phyloP scores from a whole-genome alignment of 2,329 filamentous ascomycete genomes.

The Amphichorda felina region DNA sequence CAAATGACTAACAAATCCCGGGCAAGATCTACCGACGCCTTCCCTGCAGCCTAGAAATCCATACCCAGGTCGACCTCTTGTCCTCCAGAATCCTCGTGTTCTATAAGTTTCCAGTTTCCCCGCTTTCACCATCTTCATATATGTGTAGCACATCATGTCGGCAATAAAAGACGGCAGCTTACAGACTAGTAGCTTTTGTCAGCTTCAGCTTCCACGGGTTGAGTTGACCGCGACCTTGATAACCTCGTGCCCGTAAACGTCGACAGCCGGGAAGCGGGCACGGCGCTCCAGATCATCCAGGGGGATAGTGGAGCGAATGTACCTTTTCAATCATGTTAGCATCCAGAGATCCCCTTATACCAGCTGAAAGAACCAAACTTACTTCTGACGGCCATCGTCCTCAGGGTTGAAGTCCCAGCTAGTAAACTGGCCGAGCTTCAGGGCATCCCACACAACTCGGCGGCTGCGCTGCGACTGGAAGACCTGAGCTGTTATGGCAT shows the following conservation, averaged over 20 bases:
- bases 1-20: no score
- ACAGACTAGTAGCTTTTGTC: no score
- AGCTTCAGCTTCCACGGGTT: conserved; percentile 13
- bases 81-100: no score
- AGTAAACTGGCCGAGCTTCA: conserved; percentile 64
- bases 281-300: conserved; percentile 70
- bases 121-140: no score
- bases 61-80: no score
- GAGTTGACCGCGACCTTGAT: conserved; percentile 22
- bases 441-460: conserved; percentile 65
- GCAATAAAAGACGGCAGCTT: no score
- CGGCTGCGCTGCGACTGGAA: conserved; percentile 68
- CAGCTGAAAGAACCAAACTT: conserved; percentile 16
- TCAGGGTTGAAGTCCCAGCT: conserved; percentile 78
- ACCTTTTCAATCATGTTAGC: no score
- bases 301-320: conserved; percentile 74
- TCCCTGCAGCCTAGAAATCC: no score
- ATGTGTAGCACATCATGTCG: no score
- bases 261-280: conserved; percentile 59
- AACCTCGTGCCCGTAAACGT: conserved; percentile 39
- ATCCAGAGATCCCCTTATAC: not conserved
- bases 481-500: conserved; percentile 62
- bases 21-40: no score
- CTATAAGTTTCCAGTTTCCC: no score
- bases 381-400: conserved; percentile 57